Evolutionary conservation across 75 land plant genomes (phyloP).

Genomic region (Pinus albicaulis): DNA sequence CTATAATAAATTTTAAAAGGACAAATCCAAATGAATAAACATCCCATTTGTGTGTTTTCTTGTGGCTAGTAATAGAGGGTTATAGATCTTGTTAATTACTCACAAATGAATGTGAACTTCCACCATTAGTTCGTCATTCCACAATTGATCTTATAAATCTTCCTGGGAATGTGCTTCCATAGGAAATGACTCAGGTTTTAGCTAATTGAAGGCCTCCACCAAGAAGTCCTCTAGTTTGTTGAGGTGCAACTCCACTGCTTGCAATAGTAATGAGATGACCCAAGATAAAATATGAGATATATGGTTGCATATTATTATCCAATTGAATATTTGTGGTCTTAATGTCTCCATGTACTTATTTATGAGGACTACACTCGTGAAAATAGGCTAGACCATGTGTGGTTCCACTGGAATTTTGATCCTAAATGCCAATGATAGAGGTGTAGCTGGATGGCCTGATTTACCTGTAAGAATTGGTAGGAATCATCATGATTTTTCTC

Average conservation of each 20-base stretch:
- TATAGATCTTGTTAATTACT: constrained; percentile 59
- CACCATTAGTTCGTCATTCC: constrained; percentile 9
- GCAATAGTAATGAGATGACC: constrained; percentile 56
- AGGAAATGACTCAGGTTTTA: constrained; percentile 1
- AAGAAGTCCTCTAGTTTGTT: constrained; percentile 34
- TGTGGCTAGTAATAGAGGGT: constrained; percentile 28
- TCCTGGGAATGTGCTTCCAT: constrained; percentile 7
- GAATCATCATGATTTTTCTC: not conserved
- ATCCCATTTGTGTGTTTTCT: constrained; percentile 81
- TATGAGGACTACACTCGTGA: constrained; percentile 81
- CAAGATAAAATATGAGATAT: constrained; percentile 79
- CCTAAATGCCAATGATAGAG: constrained; percentile 65
- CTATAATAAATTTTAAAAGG: constrained; percentile 65
- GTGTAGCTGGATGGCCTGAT: constrained; percentile 34
- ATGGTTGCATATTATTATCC: constrained; percentile 61
- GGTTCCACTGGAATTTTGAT: constrained; percentile 60
- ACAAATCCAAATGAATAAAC: constrained; percentile 80
- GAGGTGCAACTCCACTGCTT: constrained; percentile 23
- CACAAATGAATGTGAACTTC: constrained; percentile 13
- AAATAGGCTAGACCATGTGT: constrained; percentile 78
- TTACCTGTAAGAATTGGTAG: constrained; percentile 31
- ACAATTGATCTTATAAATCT: constrained; percentile 17
- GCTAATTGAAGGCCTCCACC: constrained; percentile 43
- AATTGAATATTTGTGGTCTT: constrained; percentile 84
- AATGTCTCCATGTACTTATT: constrained; percentile 82